Base-by-base conservation (phyloP, 176 grass and related monocot genomes). In the Musa schizocarpa region DNA sequence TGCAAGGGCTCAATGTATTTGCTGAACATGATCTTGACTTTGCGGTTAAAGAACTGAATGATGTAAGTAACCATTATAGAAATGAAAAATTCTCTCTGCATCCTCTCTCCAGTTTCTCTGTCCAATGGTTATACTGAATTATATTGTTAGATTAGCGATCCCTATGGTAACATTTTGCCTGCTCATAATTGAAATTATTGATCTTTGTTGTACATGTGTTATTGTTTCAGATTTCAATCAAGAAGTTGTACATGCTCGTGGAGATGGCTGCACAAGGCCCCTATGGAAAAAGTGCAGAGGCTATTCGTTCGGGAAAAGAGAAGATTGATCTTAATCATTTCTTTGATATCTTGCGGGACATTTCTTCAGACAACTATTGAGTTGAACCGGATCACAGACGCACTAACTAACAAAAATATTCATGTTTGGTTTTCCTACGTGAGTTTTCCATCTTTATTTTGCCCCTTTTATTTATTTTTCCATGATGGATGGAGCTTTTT, bases 251-350 rank as follows among this genome's bases (percentile, higher is more conserved):
- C 73, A 94, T 81, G 59, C 80, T 99, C 57, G 87, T 99, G 14
- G 95, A 99, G 88, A 99, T 99, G 95, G 95, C 95, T 74, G 84
- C 88, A 11, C 88, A 94, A 79, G 95, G 90, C 49, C 77, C 86
- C 29, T 53, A 63, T 22, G 77, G 88, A 26, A 88, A 88, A 76
- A 88, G 84, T 75, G 86, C 90, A 14, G 95, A 99, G 65, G 90
- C 95, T 34, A 77, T 99, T 77, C 90, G 85, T 80, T 26, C 82
- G 1, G 90, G 88, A 74, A 76, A 94, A 87, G 88, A 81, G 27
- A 94, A 99, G 82, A 89, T 99, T 6, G 79, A 94, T 82, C 85
- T 94, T 63, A 92, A 94, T 67, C 90, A 93, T 82, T 99, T 99
- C 88, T 99, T 89, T 56, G 92, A 92, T 84, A 91, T 99, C 79